Conservation (phyloP, 73 alveolate species). For the Breviolum minutum region DNA sequence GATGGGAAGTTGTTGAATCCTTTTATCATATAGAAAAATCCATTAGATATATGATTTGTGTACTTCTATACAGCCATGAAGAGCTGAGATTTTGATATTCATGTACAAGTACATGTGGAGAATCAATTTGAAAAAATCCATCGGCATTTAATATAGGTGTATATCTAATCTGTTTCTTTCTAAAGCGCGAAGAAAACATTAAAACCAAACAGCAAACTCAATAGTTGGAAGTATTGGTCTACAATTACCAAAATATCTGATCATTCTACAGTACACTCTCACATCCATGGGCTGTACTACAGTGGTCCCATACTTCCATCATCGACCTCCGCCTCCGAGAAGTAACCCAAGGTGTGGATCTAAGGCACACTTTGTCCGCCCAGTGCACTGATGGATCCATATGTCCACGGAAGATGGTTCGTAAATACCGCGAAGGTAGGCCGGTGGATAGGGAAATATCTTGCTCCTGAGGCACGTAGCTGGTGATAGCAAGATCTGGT, state of each 20-base stretch:
- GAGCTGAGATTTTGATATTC: background rate
- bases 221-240: background rate
- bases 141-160: too few relatives aligned
- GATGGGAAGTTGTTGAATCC: background rate
- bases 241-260: background rate
- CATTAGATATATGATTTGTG: background rate
- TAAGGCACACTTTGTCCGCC: conserved; percentile 17
- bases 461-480: background rate
- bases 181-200: background rate
- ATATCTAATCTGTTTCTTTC: too few relatives aligned
- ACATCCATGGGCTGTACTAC: too few relatives aligned
- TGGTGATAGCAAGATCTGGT: background rate
- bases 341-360: background rate
- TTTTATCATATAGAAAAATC: background rate
- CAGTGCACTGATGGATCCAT: conserved; percentile 58
- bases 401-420: conserved; percentile 86
- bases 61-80: background rate
- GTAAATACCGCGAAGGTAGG: conserved; percentile 63
- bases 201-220: background rate
- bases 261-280: background rate
- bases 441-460: conserved; percentile 66
- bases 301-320: background rate
- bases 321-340: background rate
- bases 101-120: background rate
- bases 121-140: background rate